Conservation (phyloP, 164 flowering plant species). For the Akebia trifoliata region DNA sequence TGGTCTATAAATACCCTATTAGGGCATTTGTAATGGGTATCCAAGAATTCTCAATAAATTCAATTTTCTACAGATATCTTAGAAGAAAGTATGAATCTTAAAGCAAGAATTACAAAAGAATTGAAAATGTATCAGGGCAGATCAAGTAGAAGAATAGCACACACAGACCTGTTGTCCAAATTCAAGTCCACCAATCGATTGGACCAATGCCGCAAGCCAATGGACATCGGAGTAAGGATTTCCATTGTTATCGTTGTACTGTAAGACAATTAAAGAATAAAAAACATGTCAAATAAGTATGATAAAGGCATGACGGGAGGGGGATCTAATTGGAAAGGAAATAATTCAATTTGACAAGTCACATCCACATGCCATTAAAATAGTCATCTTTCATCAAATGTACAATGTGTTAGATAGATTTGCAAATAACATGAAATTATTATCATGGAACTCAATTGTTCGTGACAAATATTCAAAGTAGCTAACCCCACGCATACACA, state of each 20-base stretch:
- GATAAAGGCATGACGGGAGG: background rate
- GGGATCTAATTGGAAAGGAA: background rate
- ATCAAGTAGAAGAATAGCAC: slow-evolving; percentile 3
- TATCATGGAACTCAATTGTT: too few species aligned
- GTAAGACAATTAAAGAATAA: slow-evolving; percentile 16
- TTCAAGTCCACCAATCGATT: slow-evolving; percentile 88
- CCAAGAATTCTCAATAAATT: too few species aligned
- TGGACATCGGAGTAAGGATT: slow-evolving; percentile 88
- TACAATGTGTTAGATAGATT: too few species aligned
- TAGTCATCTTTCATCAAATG: too few species aligned
- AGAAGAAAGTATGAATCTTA: background rate
- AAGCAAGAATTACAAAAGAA: background rate
- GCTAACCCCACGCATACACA: too few species aligned
- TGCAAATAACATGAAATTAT: too few species aligned
- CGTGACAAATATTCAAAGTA: too few species aligned
- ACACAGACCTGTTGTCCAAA: slow-evolving; percentile 86
- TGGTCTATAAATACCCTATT: too few species aligned
- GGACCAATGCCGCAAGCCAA: slow-evolving; percentile 86
- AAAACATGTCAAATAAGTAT: background rate
- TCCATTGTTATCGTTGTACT: slow-evolving; percentile 96
- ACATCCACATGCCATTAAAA: background rate
- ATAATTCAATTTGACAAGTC: background rate
- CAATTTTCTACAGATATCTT: too few species aligned
- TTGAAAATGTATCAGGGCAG: background rate
- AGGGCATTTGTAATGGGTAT: too few species aligned